Base-by-base conservation (phyloP, 208 protist genomes). In the Plasmodiophora brassicae region DNA sequence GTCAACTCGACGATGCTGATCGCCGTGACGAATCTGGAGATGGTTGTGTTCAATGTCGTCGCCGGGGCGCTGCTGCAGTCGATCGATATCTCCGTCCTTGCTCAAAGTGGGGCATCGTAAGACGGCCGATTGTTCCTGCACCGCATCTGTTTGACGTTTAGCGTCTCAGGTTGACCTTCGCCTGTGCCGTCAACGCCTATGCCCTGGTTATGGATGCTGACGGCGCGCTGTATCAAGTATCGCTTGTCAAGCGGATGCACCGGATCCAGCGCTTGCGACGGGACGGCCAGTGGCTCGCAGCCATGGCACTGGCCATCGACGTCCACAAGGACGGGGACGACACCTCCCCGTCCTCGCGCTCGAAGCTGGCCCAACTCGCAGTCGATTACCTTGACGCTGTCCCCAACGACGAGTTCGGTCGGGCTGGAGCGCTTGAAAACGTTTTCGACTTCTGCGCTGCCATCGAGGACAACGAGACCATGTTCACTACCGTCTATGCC, bases 221-320 rank as follows among this genome's bases (percentile, higher is more conserved):
- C 41, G 65, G 65, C 65, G 5, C 65, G n/a, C 65, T 78, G 5
- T 78, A 78, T 78, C 65, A 78, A 78, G 41, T 78, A 14, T 5
- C 65, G 14, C 10, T 78, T 5, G 10, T 78, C 32, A 78, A 78
- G 10, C 65, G 32, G n/a, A 14, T 78, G 20, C 20, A 78, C 65
- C 65, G 65, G n/a, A 32, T 78, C n/a, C 5, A 32, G 10, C 5
- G 32, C 41, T 32, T 78, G n/a, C 32, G 10, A 44, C 32, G n/a
- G n/a, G 20, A n/a, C 20, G 65, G 65, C 5, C 65, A 32, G 20
- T 78, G 65, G 65, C 5, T 78, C 20, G 14, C 5, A 38, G 65
- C 65, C 5, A 14, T 78, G 41, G 32, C 65, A 32, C n/a, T 78
- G n/a, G 65, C 14, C 5, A 5, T 78, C 20, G 65, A 78, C n/a